These are phyloP conservation scores for Cutaneotrichosporon cyanovorans DNA, from an alignment of 1,284 basidiomycete species.

Conservation along the genomic window DNA sequence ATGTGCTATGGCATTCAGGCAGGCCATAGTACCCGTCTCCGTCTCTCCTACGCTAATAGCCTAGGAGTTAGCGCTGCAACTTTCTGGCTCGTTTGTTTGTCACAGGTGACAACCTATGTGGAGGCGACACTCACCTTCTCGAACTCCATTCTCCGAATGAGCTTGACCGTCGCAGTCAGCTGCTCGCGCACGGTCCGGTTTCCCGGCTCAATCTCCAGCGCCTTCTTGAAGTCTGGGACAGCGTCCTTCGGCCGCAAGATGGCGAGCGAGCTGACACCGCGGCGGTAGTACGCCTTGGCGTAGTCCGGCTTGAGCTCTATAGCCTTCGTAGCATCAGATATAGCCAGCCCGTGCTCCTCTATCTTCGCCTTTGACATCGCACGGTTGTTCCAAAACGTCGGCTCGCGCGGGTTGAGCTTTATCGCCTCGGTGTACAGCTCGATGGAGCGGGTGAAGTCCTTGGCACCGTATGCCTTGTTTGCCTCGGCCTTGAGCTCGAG, in stretches of 20 bases:
- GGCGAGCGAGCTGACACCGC: constrained; percentile 85
- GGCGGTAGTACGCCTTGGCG: constrained; percentile 64
- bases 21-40: constrained; percentile 63
- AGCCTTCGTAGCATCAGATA: constrained; percentile 56
- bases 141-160: constrained; percentile 67
- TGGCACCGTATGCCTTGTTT: constrained; percentile 70
- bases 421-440: constrained; percentile 69
- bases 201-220: constrained; percentile 76
- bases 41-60: constrained; percentile 86
- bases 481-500: constrained; percentile 68
- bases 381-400: constrained; percentile 46
- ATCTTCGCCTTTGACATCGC: constrained; percentile 50
- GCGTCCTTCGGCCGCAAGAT: constrained; percentile 78
- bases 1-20: constrained; percentile 68
- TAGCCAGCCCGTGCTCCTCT: constrained; percentile 48
- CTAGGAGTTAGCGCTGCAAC: too few relatives aligned
- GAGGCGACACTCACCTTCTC: constrained; percentile 66
- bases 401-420: constrained; percentile 59
- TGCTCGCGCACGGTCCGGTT: constrained; percentile 76
- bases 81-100: not conserved
- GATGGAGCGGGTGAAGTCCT: constrained; percentile 59
- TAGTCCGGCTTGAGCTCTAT: constrained; percentile 84
- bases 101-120: not conserved
- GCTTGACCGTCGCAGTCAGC: constrained; percentile 80
- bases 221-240: constrained; percentile 77